Evolutionary conservation across 139 green algal genomes (phyloP), one percentile per base, ranked within the genome.

Genomic region (Yamagishiella unicocca): DNA sequence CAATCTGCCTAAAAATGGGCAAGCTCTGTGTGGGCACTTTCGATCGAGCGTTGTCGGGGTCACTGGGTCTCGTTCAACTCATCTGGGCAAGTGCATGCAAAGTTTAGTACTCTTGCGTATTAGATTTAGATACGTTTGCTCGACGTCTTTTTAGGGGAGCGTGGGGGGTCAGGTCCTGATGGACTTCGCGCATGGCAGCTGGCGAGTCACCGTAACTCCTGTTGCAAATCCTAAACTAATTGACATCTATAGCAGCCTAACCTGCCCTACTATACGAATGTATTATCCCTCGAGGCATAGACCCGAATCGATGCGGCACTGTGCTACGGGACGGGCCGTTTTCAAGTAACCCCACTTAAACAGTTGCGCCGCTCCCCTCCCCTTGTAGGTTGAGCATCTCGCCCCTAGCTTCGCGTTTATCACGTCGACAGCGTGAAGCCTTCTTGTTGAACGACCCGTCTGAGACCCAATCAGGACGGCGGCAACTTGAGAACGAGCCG

Each of bases 281-380:
- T n/a, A n/a, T n/a, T n/a, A n/a, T n/a, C n/a, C n/a, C n/a, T n/a
- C n/a, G n/a, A n/a, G n/a, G n/a, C n/a, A n/a, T n/a, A n/a, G n/a
- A n/a, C n/a, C n/a, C n/a, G n/a, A n/a, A n/a, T n/a, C n/a, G n/a
- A n/a, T n/a, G n/a, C n/a, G n/a, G n/a, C n/a, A n/a, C n/a, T n/a
- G 17, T 31, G 70, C 70, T 78, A 78, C 38, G 70, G 70, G 70
- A 78, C 70, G 70, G 70, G 70, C 70, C 70, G 70, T 40, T 71
- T 78, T 58, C 70, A 78, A 78, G 70, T 78, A 78, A 78, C 70
- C 40, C 38, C 70, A 4, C 42, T 19, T 25, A 40, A 81, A 81
- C 46, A 8, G 12, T 33, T 55, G 17, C 25, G 1, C 70, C 38
- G 25, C 62, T 64, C 7, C 29, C 27, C 31, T 82, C 14, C 50